A percentile compares a stretch with the other conserved stretches of the same genome.
Evolutionary conservation across 768 basidiomycete genomes (phyloP).

Genomic region (Naganishia onofrii): DNA sequence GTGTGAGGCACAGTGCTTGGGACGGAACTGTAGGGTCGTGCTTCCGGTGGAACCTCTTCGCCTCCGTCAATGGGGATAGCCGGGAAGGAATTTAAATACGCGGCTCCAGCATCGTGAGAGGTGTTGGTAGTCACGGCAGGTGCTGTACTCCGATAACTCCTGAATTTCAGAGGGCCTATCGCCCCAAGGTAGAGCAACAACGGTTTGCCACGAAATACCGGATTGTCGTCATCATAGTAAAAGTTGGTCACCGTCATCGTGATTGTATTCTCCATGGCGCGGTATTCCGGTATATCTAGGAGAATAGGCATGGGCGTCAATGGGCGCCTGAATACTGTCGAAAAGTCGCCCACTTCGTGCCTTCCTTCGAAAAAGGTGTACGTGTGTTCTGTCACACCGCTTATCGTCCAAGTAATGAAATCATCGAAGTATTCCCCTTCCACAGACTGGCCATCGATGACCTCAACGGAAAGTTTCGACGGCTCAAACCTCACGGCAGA

Average conservation of each 20-base stretch:
- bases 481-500: conserved; percentile 23
- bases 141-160: conserved; percentile 66
- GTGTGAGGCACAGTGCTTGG: conserved; percentile 58
- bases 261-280: conserved; percentile 67
- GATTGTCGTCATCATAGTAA: conserved; percentile 72
- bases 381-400: conserved; percentile 90
- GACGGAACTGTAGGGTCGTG: conserved; percentile 33
- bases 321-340: conserved; percentile 66
- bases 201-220: conserved; percentile 58
- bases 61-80: conserved; percentile 27
- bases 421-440: conserved; percentile 81
- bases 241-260: conserved; percentile 85
- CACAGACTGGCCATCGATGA: conserved; percentile 16
- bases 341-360: conserved; percentile 60
- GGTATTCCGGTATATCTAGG: conserved; percentile 73
- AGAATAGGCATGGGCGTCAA: conserved; percentile 88
- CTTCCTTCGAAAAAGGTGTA: conserved; percentile 79
- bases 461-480: conserved; percentile 20
- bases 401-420: conserved; percentile 92
- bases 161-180: conserved; percentile 76
- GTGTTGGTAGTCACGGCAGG: conserved; percentile 24
- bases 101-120: conserved; percentile 14
- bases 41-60: conserved; percentile 30
- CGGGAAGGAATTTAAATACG: conserved; percentile 28
- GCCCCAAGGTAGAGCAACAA: conserved; percentile 86